Evolutionary conservation across 768 basidiomycete genomes (phyloP).

Genomic region (Candolleomyces efflorescens): DNA sequence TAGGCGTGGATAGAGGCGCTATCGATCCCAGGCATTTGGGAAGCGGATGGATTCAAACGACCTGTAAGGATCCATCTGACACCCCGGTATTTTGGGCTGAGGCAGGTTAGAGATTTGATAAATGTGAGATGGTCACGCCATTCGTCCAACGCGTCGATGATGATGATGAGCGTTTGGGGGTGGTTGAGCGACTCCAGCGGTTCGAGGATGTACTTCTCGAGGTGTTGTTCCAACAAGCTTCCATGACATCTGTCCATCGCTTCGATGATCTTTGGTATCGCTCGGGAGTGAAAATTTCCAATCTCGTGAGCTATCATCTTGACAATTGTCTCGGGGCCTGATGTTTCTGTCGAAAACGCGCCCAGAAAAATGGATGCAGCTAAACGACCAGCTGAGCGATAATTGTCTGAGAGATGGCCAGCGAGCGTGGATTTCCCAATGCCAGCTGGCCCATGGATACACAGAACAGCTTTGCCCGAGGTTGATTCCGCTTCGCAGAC

Average conservation of each 20-base stretch:
- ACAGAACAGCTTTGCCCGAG: background rate
- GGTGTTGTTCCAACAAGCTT: background rate
- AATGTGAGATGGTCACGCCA: background rate
- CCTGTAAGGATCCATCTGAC: background rate
- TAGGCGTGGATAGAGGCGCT: no score
- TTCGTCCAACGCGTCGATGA: slow-evolving; percentile 10
- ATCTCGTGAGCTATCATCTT: slow-evolving; percentile 8
- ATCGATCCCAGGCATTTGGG: no score
- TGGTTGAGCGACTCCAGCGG: slow-evolving; percentile 2
- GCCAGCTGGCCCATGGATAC: slow-evolving; percentile 9
- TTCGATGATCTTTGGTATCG: background rate
- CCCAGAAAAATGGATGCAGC: slow-evolving; percentile 1
- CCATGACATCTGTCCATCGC: background rate
- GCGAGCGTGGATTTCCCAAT: slow-evolving; percentile 9
- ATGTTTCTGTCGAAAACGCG: background rate
- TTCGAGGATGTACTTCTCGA: background rate
- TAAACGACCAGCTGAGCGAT: slow-evolving; percentile 1
- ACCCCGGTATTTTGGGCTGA: background rate
- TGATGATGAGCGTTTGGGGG: background rate
- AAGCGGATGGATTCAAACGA: background rate
- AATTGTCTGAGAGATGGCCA: slow-evolving; percentile 1
- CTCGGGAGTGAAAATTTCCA: background rate
- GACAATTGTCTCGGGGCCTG: slow-evolving; percentile 1
- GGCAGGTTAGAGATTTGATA: background rate
- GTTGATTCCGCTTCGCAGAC: no score